Conservation (phyloP, 2,329 filamentous ascomycete species). For the Thelonectria discophora region DNA sequence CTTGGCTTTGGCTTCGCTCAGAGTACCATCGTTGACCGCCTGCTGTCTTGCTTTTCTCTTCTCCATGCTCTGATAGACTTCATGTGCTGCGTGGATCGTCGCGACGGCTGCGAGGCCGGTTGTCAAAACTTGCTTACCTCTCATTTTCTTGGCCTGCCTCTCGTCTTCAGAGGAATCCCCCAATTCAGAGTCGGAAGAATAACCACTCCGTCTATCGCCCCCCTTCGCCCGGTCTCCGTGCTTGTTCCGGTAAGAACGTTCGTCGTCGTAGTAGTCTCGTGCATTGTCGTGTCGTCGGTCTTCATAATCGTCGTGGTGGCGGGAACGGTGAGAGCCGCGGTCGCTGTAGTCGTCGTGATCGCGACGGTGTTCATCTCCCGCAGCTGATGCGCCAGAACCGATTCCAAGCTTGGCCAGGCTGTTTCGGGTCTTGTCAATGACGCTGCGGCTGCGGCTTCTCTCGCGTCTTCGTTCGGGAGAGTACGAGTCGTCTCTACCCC, state of each 20-base stretch:
- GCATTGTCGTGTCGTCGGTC: constrained; percentile 52
- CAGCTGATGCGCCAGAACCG: constrained; percentile 55
- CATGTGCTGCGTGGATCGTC: constrained; percentile 68
- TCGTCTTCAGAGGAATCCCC: constrained; percentile 67
- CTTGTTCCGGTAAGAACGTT: constrained; percentile 53
- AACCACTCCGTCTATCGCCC: constrained; percentile 54
- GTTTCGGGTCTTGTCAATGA: constrained; percentile 70
- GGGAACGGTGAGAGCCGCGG: constrained; percentile 50
- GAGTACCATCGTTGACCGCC: constrained; percentile 62
- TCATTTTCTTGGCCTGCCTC: constrained; percentile 64
- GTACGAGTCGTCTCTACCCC: constrained; percentile 57
- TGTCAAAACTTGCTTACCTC: constrained; percentile 69
- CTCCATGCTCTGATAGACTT: constrained; percentile 67
- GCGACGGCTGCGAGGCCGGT: constrained; percentile 66
- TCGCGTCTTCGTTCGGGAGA: constrained; percentile 56
- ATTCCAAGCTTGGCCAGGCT: constrained; percentile 70
- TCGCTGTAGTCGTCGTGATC: constrained; percentile 58
- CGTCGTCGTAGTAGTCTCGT: constrained; percentile 58
- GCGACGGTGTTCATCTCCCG: constrained; percentile 51
- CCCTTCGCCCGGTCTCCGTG: constrained; percentile 49
- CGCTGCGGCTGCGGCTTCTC: constrained; percentile 68
- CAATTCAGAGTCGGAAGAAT: constrained; percentile 63
- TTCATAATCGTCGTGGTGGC: constrained; percentile 57
- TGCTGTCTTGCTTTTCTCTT: constrained; percentile 62
- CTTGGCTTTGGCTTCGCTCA: constrained; percentile 60